Evolutionary conservation across 768 basidiomycete species (phyloP).

Genomic region (Auricularia heimuer): DNA sequence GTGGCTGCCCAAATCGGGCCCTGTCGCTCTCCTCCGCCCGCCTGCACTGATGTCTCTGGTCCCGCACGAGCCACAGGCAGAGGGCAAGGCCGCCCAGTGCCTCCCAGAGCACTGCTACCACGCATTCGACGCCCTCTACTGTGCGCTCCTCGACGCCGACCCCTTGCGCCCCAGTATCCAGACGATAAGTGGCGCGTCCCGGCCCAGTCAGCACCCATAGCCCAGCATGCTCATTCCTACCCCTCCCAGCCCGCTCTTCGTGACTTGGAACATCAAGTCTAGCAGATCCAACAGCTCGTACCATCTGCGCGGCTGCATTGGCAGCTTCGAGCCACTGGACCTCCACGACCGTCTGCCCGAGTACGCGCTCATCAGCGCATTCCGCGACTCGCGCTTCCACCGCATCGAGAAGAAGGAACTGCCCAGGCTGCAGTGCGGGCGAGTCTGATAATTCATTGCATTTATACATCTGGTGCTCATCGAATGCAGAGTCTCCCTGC

Average conservation of each 20-base stretch:
- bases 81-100: slow-evolving; percentile 28
- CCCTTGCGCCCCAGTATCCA: slow-evolving; percentile 51
- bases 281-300: slow-evolving; percentile 49
- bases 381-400: slow-evolving; percentile 79
- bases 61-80: not conserved
- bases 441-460: slow-evolving; percentile 22
- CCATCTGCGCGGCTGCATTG: slow-evolving; percentile 86
- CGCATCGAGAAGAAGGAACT: slow-evolving; percentile 72
- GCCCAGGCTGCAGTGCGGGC: slow-evolving; percentile 79
- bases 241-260: slow-evolving; percentile 71
- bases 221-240: slow-evolving; percentile 2
- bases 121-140: slow-evolving; percentile 75
- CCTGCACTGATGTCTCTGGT: not conserved
- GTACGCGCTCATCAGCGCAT: slow-evolving; percentile 87
- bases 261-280: slow-evolving; percentile 84
- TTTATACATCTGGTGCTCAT: slow-evolving; percentile 4
- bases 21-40: not conserved
- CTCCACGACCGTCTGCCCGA: slow-evolving; percentile 72
- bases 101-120: slow-evolving; percentile 67
- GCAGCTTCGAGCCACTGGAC: slow-evolving; percentile 73
- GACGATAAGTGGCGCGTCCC: slow-evolving; percentile 68
- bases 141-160: slow-evolving; percentile 48
- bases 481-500: slow-evolving; percentile 65
- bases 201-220: not conserved
- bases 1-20: not conserved